phyloP scores from a whole-genome alignment of 768 basidiomycete species.

The Suillus placidus region DNA sequence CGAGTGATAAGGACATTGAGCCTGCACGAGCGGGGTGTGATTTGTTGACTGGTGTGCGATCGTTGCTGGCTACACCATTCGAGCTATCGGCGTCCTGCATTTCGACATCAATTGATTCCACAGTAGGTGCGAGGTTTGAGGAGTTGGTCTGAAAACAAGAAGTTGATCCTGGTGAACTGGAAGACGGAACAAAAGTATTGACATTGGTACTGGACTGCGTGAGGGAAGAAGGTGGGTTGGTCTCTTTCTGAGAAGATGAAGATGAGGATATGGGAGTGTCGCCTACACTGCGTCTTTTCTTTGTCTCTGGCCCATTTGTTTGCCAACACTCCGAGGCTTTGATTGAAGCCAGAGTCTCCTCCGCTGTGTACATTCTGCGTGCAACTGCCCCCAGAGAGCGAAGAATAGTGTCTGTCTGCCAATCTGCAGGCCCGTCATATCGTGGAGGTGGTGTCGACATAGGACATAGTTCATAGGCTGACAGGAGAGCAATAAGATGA shows the following conservation, averaged over 20 bases:
- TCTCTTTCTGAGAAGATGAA: slow-evolving; percentile 31
- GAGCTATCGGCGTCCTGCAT: slow-evolving; percentile 30
- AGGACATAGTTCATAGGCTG: slow-evolving; percentile 60
- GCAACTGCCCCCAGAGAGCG: slow-evolving; percentile 54
- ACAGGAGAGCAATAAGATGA: slow-evolving; percentile 60
- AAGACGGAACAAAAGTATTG: slow-evolving; percentile 8
- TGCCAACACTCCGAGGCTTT: slow-evolving; percentile 40
- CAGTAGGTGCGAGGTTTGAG: not conserved
- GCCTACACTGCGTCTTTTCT: slow-evolving; percentile 48
- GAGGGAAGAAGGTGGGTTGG: slow-evolving; percentile 16
- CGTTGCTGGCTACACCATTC: slow-evolving; percentile 30
- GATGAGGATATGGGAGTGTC: slow-evolving; percentile 37
- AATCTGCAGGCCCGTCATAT: slow-evolving; percentile 58
- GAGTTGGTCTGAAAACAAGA: not conserved
- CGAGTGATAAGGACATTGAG: slow-evolving; percentile 55
- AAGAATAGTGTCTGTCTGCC: slow-evolving; percentile 61
- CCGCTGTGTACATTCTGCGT: slow-evolving; percentile 58
- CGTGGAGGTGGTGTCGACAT: slow-evolving; percentile 51
- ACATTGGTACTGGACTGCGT: slow-evolving; percentile 29
- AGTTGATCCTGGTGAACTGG: not conserved
- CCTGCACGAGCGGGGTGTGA: slow-evolving; percentile 34
- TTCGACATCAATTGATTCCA: slow-evolving; percentile 27
- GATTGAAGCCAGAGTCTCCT: slow-evolving; percentile 45
- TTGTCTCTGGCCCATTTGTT: slow-evolving; percentile 42
- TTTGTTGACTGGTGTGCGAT: slow-evolving; percentile 24